Base-by-base conservation (phyloP, 1,284 basidiomycete genomes). In the Schizophyllum amplum region DNA sequence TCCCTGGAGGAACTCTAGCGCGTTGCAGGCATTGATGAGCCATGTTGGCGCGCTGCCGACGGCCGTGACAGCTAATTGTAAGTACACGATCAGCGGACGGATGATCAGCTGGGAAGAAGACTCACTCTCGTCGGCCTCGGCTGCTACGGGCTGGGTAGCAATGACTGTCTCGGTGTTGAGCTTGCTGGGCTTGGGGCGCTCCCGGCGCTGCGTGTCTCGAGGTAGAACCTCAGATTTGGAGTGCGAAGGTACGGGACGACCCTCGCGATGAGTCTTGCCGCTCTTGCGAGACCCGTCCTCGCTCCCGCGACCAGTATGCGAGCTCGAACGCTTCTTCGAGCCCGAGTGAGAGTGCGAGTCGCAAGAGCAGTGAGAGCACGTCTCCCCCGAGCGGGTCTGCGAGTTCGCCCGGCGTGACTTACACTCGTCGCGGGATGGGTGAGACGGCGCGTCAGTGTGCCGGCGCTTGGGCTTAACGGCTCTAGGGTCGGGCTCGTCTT, bases 11-110 rank as follows among this genome's bases (percentile, higher is more conserved):
- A 80, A 86, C 57, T 88, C 86, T 61, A 90, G 77, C 13, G 87
- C 87, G 52, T 75, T 80, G 63, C 82, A 84, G 4, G 87, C 87
- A 63, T 88, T 87, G 55, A 90, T 65, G 24, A 90, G 76, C 87
- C 87, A 90, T 0, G 80, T 71, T 0, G 87, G 87, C 4, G 82
- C 87, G 59, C 86, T 79, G 9, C 80, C 75, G 22, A 79, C 74
- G 24, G 70, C 74, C 78, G 60, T 48, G 56, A 55, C 47, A 22
- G 27, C 53, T 26, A 51, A 56, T n/a, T 25, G 49, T 48, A 48
- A 58, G 52, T n/a, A 52, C 25, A 27, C 25, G 42, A 51, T 57
- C 42, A 53, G 52, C 56, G 50, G 23, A 54, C 9, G 27, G 54
- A 51, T 24, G 47, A 55, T 54, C n/a, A 26, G 24, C 23, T 47